phyloP scores from a whole-genome alignment of 2,329 filamentous ascomycete genomes.

The Exserohilum rostratum region DNA sequence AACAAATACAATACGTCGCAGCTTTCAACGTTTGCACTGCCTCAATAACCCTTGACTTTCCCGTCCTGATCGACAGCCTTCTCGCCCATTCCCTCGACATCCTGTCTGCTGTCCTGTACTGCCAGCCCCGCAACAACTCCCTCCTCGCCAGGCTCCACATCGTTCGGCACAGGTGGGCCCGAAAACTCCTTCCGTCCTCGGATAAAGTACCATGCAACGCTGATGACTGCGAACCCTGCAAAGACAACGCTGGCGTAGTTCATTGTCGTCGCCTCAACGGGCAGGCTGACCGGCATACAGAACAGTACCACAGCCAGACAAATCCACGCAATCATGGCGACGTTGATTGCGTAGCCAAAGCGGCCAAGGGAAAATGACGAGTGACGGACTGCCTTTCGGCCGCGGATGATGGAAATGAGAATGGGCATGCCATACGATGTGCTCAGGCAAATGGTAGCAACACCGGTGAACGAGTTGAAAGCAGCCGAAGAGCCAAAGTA shows the following conservation, averaged over 20 bases:
- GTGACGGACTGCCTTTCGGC: constrained; percentile 68
- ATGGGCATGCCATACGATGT: constrained; percentile 79
- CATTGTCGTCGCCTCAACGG: constrained; percentile 50
- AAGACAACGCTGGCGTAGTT: constrained; percentile 54
- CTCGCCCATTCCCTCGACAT: constrained; percentile 31
- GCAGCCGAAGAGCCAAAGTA: constrained; percentile 79
- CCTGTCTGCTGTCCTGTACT: constrained; percentile 36
- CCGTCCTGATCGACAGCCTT: constrained; percentile 12
- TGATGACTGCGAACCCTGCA: constrained; percentile 48
- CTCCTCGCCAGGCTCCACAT: constrained; percentile 44
- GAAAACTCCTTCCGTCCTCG: constrained; percentile 47
- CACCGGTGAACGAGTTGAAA: constrained; percentile 80
- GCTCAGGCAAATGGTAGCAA: constrained; percentile 78
- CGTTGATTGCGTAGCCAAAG: constrained; percentile 72
- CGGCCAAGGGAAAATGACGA: constrained; percentile 72
- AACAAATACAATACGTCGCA: no score
- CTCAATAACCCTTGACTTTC: not conserved
- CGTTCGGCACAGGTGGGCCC: constrained; percentile 46
- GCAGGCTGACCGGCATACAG: constrained; percentile 68
- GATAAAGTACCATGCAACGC: constrained; percentile 47
- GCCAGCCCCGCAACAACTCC: constrained; percentile 40
- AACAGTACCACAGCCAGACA: constrained; percentile 72
- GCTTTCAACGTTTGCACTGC: no score
- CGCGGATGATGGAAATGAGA: constrained; percentile 70
- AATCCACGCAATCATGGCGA: constrained; percentile 73